Evolutionary conservation across 75 land plant species (phyloP), one percentile per base, ranked within the genome.

Genomic region (Pseudotsuga menziesii): DNA sequence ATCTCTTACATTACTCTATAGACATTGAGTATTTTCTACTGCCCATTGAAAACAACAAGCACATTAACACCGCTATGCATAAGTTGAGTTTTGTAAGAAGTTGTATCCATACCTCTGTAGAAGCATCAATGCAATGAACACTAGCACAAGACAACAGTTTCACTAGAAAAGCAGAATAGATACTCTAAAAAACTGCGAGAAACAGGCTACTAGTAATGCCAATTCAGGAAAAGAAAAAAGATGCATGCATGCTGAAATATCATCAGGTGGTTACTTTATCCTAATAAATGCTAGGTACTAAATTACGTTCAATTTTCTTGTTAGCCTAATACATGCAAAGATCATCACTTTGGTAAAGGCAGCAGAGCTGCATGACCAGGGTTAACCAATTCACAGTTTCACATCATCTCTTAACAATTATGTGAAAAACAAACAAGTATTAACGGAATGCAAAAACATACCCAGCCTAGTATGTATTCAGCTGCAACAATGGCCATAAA

Each of bases 381-480:
- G 6, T 67, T 3, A 35, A 20, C 71, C 44, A 67, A 6, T 39
- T 67, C 48, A 39, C 39, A 35, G 12, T 67, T 67, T 26, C 8
- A 67, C 5, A 39, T 39, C 39, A 39, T 39, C 48, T 39, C 36
- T 35, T n/a, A 67, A 67, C 19, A 16, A 39, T 67, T 39, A 39
- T 0, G 39, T 39, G 20, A 48, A 67, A 67, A 67, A 39, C 48
- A 67, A 67, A 20, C 36, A 1, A 39, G n/a, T 39, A 39, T 63
- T 29, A 63, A 20, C 39, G 32, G 52, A 35, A 19, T 67, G 44
- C 2, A 6, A 54, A 79, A 57, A 75, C 87, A n/a, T 89, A 96
- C 97, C 99, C 97, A 96, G 17, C 85, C 86, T 66, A 96, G 91
- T 36, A 96, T 66, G 75, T 96, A 92, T 67, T 96, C 99, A 27